A percentile compares a stretch with the other conserved stretches of the same genome.
phyloP scores from a whole-genome alignment of 371 early-diverging fungal species.

The Mucor irregularis region DNA sequence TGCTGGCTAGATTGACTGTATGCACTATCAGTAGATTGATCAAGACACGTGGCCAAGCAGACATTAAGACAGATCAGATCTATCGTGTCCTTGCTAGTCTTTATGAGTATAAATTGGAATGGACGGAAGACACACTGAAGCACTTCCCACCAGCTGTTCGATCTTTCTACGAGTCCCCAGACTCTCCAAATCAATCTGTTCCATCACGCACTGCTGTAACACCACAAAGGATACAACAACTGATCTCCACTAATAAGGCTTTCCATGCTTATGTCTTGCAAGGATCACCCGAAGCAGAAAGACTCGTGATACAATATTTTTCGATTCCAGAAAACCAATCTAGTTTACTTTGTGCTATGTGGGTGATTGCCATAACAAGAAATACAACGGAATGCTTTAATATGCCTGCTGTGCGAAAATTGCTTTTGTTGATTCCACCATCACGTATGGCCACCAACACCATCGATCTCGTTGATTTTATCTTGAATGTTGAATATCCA shows the following conservation, averaged over 20 bases:
- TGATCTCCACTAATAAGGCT: slow-evolving; percentile 32
- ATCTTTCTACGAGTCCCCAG: slow-evolving; percentile 44
- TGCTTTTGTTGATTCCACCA: slow-evolving; percentile 67
- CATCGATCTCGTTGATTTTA: slow-evolving; percentile 66
- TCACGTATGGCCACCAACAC: slow-evolving; percentile 71
- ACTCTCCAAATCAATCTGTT: slow-evolving; percentile 19
- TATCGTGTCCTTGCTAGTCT: slow-evolving; percentile 53
- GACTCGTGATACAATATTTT: slow-evolving; percentile 48
- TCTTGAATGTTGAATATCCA: slow-evolving; percentile 50
- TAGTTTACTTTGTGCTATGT: slow-evolving; percentile 66
- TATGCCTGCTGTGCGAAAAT: slow-evolving; percentile 61
- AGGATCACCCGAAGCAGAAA: slow-evolving; percentile 39
- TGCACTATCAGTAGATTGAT: slow-evolving; percentile 60
- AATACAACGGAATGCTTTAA: slow-evolving; percentile 37
- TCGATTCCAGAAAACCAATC: slow-evolving; percentile 61
- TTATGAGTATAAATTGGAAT: slow-evolving; percentile 55
- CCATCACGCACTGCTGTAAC: slow-evolving; percentile 32
- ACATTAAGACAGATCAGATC: slow-evolving; percentile 59
- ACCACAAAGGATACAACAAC: slow-evolving; percentile 32
- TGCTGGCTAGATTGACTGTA: slow-evolving; percentile 61
- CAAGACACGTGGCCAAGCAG: slow-evolving; percentile 64
- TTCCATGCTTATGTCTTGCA: slow-evolving; percentile 36
- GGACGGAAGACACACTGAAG: slow-evolving; percentile 54
- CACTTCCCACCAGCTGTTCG: slow-evolving; percentile 60
- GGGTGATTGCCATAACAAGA: slow-evolving; percentile 56